Conservation (phyloP, 1,284 basidiomycete genomes). For the Cryptococcus neoformans region DNA sequence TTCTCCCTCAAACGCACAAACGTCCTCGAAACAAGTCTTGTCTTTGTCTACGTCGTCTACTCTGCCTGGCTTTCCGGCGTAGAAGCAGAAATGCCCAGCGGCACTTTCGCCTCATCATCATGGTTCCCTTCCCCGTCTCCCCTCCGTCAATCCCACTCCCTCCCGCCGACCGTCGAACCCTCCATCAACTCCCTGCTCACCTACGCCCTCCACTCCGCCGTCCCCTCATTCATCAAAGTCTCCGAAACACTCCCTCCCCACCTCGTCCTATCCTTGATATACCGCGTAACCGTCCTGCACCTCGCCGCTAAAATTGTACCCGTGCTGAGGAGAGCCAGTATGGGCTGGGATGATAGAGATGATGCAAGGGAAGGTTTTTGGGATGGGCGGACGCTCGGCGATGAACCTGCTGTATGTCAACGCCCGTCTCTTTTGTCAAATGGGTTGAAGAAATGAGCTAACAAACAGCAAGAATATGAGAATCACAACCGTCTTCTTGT, state of each 20-base stretch:
- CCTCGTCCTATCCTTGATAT: conserved; percentile 70
- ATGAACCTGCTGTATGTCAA: conserved; percentile 46
- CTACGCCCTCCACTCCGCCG: conserved; percentile 22
- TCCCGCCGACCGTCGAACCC: conserved; percentile 10
- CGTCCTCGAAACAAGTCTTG: conserved; percentile 83
- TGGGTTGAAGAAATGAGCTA: neutral
- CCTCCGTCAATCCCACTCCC: conserved; percentile 9
- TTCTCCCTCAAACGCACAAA: conserved; percentile 85
- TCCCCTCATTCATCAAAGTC: conserved; percentile 35
- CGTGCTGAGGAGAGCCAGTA: conserved; percentile 58
- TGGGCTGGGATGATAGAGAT: conserved; percentile 44
- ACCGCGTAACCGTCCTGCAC: conserved; percentile 78
- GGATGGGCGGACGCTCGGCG: conserved; percentile 42
- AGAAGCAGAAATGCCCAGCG: conserved; percentile 32
- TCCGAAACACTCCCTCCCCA: conserved; percentile 43
- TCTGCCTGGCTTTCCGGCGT: conserved; percentile 48
- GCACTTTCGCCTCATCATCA: conserved; percentile 31
- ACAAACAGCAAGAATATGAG: conserved; percentile 37
- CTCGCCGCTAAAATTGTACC: conserved; percentile 75
- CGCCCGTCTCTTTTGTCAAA: neutral
- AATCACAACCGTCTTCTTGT: conserved; percentile 46
- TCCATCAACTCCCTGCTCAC: conserved; percentile 23
- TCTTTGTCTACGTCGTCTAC: conserved; percentile 75
- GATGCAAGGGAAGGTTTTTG: conserved; percentile 33
- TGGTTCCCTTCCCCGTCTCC: conserved; percentile 29